A percentile compares a stretch with the other conserved stretches of the same genome.
These are phyloP conservation scores for Cladosporium sp. DNA, from an alignment of 2,329 filamentous ascomycete species.

Conservation along the genomic window DNA sequence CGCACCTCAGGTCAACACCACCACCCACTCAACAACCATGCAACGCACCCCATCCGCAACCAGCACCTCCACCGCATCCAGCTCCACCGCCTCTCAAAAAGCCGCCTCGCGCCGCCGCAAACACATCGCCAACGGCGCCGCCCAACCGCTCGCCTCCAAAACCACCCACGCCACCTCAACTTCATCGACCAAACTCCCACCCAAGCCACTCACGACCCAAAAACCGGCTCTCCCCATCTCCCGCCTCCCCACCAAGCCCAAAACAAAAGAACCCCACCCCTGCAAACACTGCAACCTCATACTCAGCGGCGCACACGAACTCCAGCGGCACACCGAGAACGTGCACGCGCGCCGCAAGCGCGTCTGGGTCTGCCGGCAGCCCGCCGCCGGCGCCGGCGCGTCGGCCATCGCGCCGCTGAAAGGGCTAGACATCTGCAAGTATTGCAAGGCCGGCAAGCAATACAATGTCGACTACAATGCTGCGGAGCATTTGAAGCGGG, in stretches of 20 bases:
- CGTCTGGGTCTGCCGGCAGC: conserved; percentile 59
- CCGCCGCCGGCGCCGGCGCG: conserved; percentile 27
- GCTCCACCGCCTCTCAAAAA: conserved; percentile 12
- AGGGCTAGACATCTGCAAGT: conserved; percentile 75
- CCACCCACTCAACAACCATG: conserved; percentile 12
- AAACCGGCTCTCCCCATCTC: conserved; percentile 30
- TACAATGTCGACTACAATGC: conserved; percentile 95
- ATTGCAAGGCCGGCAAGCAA: conserved; percentile 67
- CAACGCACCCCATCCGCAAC: conserved; percentile 18
- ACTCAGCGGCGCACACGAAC: conserved; percentile 80
- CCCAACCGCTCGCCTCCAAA: conserved; percentile 15
- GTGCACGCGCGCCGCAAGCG: conserved; percentile 58
- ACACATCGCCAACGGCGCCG: conserved; percentile 25
- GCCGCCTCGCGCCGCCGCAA: conserved; percentile 24
- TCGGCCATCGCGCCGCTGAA: conserved; percentile 33
- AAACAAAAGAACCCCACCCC: conserved; percentile 56
- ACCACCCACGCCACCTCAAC: conserved; percentile 29
- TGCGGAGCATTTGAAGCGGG: conserved; percentile 78
- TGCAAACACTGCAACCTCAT: conserved; percentile 67
- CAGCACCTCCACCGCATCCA: conserved; percentile 14
- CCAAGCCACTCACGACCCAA: conserved; percentile 1
- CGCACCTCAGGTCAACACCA: neutral
- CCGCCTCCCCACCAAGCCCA: conserved; percentile 56
- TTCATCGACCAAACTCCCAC: conserved; percentile 6
- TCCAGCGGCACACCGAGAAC: conserved; percentile 48